Conservation (phyloP, 495 filamentous ascomycete genomes). For the Barbatosphaeria neglecta region DNA sequence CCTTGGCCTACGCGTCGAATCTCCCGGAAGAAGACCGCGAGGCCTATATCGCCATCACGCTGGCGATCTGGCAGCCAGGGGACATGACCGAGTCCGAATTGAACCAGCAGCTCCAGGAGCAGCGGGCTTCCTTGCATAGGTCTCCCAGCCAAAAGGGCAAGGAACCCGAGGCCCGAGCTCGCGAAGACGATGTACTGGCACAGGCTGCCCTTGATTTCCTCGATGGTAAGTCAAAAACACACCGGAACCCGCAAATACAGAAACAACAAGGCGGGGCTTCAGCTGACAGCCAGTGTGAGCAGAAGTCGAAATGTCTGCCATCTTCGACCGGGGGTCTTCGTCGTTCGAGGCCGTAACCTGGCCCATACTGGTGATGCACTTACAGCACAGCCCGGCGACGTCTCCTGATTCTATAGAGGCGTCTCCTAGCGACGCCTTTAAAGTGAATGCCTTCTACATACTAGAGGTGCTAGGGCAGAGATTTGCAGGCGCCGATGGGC, state of each 20-base stretch:
- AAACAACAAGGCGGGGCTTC: too few relatives aligned
- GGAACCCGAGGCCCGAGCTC: constrained; percentile 11
- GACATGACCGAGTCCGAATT: constrained; percentile 9
- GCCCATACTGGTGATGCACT: constrained; percentile 21
- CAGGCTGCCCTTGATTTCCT: constrained; percentile 30
- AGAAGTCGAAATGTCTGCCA: constrained; percentile 32
- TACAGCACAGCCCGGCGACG: constrained; percentile 9
- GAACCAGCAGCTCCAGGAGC: constrained; percentile 1
- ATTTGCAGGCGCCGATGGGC: constrained; percentile 10
- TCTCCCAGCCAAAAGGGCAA: constrained; percentile 31
- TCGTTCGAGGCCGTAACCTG: constrained; percentile 19
- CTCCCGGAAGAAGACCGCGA: constrained; percentile 15
- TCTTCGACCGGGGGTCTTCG: constrained; percentile 12
- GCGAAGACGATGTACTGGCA: constrained; percentile 13
- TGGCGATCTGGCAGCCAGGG: constrained; percentile 27
- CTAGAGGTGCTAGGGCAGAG: constrained; percentile 13
- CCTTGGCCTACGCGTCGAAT: constrained; percentile 19
- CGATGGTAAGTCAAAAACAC: constrained; percentile 23
- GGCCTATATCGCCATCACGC: constrained; percentile 20
- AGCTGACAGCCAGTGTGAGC: constrained; percentile 7
- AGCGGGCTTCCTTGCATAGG: not conserved
- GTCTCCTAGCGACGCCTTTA: constrained; percentile 12
- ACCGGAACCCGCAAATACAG: not conserved
- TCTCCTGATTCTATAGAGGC: constrained; percentile 2
- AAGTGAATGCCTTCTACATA: constrained; percentile 15